A percentile compares a stretch with the other conserved stretches of the same genome.
Evolutionary conservation across 441 rosid species (phyloP).

Genomic region (Euphorbia celastroides): DNA sequence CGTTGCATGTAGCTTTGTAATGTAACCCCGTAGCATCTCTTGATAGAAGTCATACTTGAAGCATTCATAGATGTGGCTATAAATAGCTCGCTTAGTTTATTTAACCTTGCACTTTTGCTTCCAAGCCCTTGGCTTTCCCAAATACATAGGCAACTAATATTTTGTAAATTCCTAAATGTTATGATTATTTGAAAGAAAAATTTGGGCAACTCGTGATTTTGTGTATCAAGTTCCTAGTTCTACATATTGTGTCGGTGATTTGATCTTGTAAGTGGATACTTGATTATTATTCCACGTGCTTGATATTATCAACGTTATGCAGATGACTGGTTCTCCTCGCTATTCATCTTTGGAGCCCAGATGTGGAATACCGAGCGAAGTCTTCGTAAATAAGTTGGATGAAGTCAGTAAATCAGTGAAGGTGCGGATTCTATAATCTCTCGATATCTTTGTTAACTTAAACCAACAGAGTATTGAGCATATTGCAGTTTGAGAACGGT

Average conservation of each 20-base stretch:
- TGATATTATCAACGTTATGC: conserved; percentile 16
- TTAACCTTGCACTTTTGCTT: background rate
- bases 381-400: conserved; percentile 51
- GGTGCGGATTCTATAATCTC: conserved; percentile 27
- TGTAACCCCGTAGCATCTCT: no score
- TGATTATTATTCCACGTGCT: no score
- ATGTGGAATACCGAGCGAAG: conserved; percentile 29
- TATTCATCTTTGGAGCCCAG: conserved; percentile 36
- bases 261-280: background rate
- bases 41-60: no score
- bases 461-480: background rate
- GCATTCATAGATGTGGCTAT: no score
- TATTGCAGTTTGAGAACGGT: background rate
- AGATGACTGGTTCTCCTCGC: conserved; percentile 48
- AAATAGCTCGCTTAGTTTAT: background rate
- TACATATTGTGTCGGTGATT: background rate
- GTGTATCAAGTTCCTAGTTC: background rate
- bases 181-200: background rate
- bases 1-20: no score
- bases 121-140: background rate
- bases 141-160: background rate
- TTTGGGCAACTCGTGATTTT: background rate
- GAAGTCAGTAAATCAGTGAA: conserved; percentile 59
- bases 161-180: background rate
- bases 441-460: background rate